Evolutionary conservation across 345 rosid species (phyloP).

Genomic region (Camelina laxa): DNA sequence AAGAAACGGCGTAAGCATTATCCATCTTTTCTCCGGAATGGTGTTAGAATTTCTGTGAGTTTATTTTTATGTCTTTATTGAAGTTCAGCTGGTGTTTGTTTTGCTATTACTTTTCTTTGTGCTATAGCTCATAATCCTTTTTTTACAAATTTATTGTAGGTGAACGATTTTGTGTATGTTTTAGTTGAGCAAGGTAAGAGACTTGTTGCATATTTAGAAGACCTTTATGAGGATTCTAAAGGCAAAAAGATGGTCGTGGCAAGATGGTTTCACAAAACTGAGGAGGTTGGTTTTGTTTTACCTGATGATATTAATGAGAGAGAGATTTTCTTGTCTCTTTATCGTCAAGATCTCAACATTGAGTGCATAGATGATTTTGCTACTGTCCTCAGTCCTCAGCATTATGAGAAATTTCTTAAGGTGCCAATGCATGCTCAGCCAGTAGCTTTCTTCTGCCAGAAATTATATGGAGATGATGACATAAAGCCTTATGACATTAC

Average conservation of each 20-base stretch:
- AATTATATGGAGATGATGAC: slow-evolving; percentile 64
- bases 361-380: slow-evolving; percentile 93
- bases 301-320: slow-evolving; percentile 64
- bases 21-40: slow-evolving; percentile 62
- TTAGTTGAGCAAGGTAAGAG: slow-evolving; percentile 72
- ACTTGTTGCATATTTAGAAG: slow-evolving; percentile 81
- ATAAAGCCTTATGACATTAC: slow-evolving; percentile 71
- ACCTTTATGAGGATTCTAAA: slow-evolving; percentile 76
- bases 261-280: slow-evolving; percentile 93
- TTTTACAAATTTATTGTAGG: slow-evolving; percentile 50
- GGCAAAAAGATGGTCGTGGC: slow-evolving; percentile 77
- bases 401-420: slow-evolving; percentile 58
- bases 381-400: slow-evolving; percentile 74
- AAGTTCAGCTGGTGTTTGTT: background rate
- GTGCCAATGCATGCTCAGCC: slow-evolving; percentile 40
- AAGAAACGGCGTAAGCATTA: slow-evolving; percentile 67
- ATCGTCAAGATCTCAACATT: slow-evolving; percentile 85
- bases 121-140: background rate
- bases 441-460: slow-evolving; percentile 66
- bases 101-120: background rate
- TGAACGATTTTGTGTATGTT: slow-evolving; percentile 73
- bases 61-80: background rate
- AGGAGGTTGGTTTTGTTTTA: slow-evolving; percentile 76
- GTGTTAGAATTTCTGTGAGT: slow-evolving; percentile 76
- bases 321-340: slow-evolving; percentile 85